Conservation (phyloP, 208 protist species). For the Herpetomonas tarakana region DNA sequence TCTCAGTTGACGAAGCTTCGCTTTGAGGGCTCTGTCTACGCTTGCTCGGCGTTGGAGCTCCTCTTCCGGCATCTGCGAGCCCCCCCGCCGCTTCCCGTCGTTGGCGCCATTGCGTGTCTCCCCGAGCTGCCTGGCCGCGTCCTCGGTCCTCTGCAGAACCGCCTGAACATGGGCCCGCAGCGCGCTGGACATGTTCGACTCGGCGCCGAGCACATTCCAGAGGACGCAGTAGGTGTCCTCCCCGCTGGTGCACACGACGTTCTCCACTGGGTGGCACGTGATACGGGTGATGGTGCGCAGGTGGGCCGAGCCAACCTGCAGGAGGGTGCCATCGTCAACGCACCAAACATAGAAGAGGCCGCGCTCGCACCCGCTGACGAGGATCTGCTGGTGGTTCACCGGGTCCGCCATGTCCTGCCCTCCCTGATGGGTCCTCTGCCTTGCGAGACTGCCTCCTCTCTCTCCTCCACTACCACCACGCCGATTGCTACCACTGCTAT, state of each 20-base stretch:
- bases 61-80: neutral
- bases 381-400: constrained; percentile 11
- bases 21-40: neutral
- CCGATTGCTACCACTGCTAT: too few relatives aligned
- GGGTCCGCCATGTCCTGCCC: too few relatives aligned
- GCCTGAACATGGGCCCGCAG: constrained; percentile 7
- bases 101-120: neutral
- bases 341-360: constrained; percentile 88
- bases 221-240: constrained; percentile 61
- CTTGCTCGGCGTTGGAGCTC: neutral
- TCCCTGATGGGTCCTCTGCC: too few relatives aligned
- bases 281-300: constrained; percentile 55
- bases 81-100: too few relatives aligned
- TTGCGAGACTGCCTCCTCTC: too few relatives aligned
- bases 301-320: constrained; percentile 54
- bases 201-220: constrained; percentile 31
- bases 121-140: neutral
- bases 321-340: constrained; percentile 56
- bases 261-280: constrained; percentile 46
- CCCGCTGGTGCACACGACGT: constrained; percentile 49
- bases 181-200: constrained; percentile 11
- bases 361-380: constrained; percentile 89
- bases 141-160: neutral
- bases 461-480: too few relatives aligned
- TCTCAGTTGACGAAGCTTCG: neutral